Conservation (phyloP, 2,329 filamentous ascomycete species). For the Mycocentrospora acerina region DNA sequence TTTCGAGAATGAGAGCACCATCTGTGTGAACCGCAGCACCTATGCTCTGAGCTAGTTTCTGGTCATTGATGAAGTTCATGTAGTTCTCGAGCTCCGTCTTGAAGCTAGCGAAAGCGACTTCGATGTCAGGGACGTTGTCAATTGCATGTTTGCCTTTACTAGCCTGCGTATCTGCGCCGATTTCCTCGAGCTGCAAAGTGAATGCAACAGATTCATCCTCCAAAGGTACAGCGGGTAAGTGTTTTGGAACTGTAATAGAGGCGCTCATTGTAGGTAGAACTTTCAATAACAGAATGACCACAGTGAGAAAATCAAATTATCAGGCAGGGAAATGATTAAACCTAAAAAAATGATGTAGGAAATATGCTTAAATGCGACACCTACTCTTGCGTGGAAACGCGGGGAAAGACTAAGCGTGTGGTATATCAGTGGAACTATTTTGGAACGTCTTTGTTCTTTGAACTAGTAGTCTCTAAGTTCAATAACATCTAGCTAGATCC, state of each 20-base stretch:
- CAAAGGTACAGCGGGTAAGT: conserved; percentile 5
- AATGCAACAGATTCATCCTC: conserved; percentile 30
- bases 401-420: too few species aligned
- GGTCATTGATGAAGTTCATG: conserved; percentile 15
- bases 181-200: conserved; percentile 27
- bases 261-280: background rate
- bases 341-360: too few species aligned
- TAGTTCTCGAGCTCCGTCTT: conserved; percentile 16
- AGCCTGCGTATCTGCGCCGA: conserved; percentile 3
- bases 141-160: conserved; percentile 23
- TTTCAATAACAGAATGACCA: too few species aligned
- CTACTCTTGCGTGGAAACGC: too few species aligned
- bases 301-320: too few species aligned
- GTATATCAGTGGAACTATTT: too few species aligned
- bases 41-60: conserved; percentile 25
- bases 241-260: background rate
- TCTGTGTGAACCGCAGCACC: conserved; percentile 24
- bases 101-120: conserved; percentile 19
- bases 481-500: too few species aligned
- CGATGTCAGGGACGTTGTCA: conserved; percentile 14
- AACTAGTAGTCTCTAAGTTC: too few species aligned
- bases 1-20: conserved; percentile 10
- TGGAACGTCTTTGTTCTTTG: too few species aligned
- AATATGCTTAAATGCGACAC: too few species aligned
- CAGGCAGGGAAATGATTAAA: too few species aligned